Evolutionary conservation across 495 filamentous ascomycete species (phyloP), one percentile per base, ranked within the genome.

Genomic region (Lepidopterella palustris): DNA sequence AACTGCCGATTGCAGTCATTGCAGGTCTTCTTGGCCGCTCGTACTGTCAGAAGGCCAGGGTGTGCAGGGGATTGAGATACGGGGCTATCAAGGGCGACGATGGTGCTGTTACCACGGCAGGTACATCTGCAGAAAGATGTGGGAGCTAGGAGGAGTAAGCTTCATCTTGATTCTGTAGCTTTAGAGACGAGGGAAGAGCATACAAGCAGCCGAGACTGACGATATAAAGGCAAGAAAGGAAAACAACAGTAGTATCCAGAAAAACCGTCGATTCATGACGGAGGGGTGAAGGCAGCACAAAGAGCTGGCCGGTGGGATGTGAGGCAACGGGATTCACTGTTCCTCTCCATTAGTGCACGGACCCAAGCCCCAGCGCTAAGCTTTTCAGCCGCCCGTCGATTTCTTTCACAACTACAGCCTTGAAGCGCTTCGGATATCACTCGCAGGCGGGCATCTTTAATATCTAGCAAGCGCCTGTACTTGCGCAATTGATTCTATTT

Each of bases 101-200:
- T 90, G 57, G 88, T 95, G 77, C 84, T 89, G 76, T 97, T 95
- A 55, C 82, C 82, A 77, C 87, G 87, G 76, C 93, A 97, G 57
- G 87, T 95, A 74, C 93, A 98, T 86, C 97, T 98, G 84, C 93
- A 98, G 77, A 96, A 97, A 31, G 89, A 88, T 23, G 87, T 87
- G 18, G 89, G 76, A 10, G 72, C 74, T 76, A 47, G 45, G 31
- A 32, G 29, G 24, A 13, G 51, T 54, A 6, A 32, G 51, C 31
- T 31, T 32, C 3, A 2, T 31, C 4, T 31, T 45, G 5, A 24
- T 50, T 50, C 15, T 50, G 6, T 25, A 25, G 2, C 9, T 5
- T 4, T 8, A 27, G 13, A 50, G 47, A 27, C 13, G 15, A 15
- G 24, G 10, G n/a, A 8, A 26, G 31, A 29, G 42, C 70, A 52